phyloP scores from a whole-genome alignment of 306 rosid genomes.

The Lotus japonicus region DNA sequence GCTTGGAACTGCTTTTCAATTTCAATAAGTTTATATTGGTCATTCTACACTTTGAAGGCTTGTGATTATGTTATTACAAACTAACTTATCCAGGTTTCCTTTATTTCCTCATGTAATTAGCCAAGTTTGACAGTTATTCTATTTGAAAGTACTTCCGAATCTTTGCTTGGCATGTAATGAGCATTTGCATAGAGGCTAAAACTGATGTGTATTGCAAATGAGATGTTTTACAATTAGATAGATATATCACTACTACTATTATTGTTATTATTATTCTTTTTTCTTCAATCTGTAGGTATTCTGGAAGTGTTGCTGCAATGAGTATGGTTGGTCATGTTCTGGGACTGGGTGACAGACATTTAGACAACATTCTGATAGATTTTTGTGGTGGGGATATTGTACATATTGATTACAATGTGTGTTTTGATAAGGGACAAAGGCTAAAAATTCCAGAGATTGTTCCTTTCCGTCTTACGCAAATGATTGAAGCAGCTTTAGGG shows the following conservation, averaged over 20 bases:
- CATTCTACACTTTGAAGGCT: constrained; percentile 9
- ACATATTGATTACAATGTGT: constrained; percentile 91
- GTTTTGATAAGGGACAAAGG: constrained; percentile 90
- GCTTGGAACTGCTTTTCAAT: constrained; percentile 10
- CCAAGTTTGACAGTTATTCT: constrained; percentile 15
- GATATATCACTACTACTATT: background rate
- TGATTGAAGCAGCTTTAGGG: constrained; percentile 91
- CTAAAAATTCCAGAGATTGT: constrained; percentile 94
- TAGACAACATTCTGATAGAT: constrained; percentile 90
- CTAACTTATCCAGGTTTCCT: background rate
- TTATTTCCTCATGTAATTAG: background rate
- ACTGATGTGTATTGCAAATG: background rate
- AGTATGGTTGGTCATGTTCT: constrained; percentile 95
- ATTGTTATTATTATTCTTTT: background rate
- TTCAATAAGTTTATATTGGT: background rate
- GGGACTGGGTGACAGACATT: constrained; percentile 93
- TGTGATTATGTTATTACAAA: background rate
- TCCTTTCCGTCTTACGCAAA: constrained; percentile 95
- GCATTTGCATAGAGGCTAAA: constrained; percentile 10
- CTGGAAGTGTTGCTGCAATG: constrained; percentile 95
- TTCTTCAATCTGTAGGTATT: constrained; percentile 53
- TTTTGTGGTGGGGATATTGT: constrained; percentile 84
- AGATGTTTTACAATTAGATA: background rate
- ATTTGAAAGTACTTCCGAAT: constrained; percentile 18
- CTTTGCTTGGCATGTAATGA: background rate